Conservation (phyloP, 1,139 yeast species). For the Meyerozyma smithsonii region DNA sequence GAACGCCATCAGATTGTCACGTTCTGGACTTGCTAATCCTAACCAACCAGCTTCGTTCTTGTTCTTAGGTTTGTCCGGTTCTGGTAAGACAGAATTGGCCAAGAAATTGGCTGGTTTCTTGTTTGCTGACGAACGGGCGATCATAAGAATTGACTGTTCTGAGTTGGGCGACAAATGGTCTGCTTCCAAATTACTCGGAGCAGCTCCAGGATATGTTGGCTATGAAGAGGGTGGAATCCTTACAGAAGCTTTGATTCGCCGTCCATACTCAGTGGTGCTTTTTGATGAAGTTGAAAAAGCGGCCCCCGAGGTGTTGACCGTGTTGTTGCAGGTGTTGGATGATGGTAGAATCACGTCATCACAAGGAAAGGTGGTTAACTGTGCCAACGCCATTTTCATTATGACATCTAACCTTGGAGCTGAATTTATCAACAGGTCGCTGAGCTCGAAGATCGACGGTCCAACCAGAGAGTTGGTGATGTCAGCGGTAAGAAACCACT, state of each 20-base stretch:
- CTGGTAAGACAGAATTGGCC: conserved; percentile 97
- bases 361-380: conserved; percentile 88
- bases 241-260: conserved; percentile 85
- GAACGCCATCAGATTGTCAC: conserved; percentile 84
- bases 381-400: conserved; percentile 85
- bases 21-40: conserved; percentile 96
- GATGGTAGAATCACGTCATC: conserved; percentile 96
- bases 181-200: conserved; percentile 89
- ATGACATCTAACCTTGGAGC: conserved; percentile 99
- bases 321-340: conserved; percentile 84
- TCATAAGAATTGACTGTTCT: conserved; percentile 96
- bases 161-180: conserved; percentile 95
- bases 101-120: conserved; percentile 93
- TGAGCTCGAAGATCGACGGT: conserved; percentile 58
- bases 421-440: conserved; percentile 70
- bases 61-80: conserved; percentile 93
- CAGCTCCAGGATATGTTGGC: conserved; percentile 98
- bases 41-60: conserved; percentile 94
- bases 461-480: conserved; percentile 73
- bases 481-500: conserved; percentile 82
- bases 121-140: conserved; percentile 92
- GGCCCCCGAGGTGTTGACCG: conserved; percentile 96
- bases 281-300: conserved; percentile 99
- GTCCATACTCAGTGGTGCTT: conserved; percentile 90
- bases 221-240: conserved; percentile 96